These are phyloP conservation scores for Pichia sp. DNA, from an alignment of 1,139 yeast species.

Conservation along the genomic window DNA sequence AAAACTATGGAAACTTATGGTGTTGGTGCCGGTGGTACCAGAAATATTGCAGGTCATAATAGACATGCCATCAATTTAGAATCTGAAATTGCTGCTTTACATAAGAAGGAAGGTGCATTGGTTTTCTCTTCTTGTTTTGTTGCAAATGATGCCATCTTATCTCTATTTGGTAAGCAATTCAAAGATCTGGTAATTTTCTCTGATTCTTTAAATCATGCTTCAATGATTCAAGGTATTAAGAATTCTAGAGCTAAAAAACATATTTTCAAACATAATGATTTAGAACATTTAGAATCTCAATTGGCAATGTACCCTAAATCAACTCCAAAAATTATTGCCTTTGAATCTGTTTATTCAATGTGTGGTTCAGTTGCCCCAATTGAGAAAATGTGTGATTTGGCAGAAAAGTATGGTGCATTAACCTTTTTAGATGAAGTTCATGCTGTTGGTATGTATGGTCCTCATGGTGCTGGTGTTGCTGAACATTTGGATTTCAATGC, in stretches of 20 bases:
- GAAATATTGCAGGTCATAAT: slow-evolving; percentile 98
- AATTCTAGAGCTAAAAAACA: slow-evolving; percentile 87
- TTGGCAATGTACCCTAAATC: slow-evolving; percentile 75
- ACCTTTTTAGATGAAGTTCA: slow-evolving; percentile 98
- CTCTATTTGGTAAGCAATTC: slow-evolving; percentile 83
- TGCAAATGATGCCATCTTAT: slow-evolving; percentile 93
- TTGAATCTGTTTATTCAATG: slow-evolving; percentile 97
- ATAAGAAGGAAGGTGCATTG: slow-evolving; percentile 90
- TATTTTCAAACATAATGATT: slow-evolving; percentile 84
- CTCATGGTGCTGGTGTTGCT: slow-evolving; percentile 99
- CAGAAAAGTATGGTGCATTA: slow-evolving; percentile 94
- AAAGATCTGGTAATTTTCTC: slow-evolving; percentile 87
- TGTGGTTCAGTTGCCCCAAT: slow-evolving; percentile 96
- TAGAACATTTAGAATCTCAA: slow-evolving; percentile 70
- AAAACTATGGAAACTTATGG: slow-evolving; percentile 82
- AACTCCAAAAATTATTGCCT: slow-evolving; percentile 90
- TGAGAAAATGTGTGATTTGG: slow-evolving; percentile 86
- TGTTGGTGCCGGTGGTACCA: slow-evolving; percentile 98
- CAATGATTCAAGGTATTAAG: slow-evolving; percentile 93
- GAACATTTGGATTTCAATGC: slow-evolving; percentile 87
- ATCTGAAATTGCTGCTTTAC: slow-evolving; percentile 79
- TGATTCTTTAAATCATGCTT: slow-evolving; percentile 91
- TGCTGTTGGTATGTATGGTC: slow-evolving; percentile 98
- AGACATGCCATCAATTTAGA: slow-evolving; percentile 80
- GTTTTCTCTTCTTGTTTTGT: slow-evolving; percentile 95